phyloP scores from a whole-genome alignment of 2,329 filamentous ascomycete genomes.

The Stachybotrys echinatus region DNA sequence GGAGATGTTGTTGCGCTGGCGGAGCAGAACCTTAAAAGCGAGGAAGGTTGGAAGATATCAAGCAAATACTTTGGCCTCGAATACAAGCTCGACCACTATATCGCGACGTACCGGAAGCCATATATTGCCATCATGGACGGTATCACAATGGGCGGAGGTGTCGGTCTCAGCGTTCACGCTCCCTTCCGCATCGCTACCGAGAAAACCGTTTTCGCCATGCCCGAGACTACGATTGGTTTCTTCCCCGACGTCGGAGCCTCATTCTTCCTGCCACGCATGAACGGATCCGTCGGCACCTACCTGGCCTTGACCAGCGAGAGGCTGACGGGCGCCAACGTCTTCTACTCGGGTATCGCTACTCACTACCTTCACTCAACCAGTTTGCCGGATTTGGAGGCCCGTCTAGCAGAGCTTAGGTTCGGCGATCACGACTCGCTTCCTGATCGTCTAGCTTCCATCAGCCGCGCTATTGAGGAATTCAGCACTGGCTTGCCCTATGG shows the following conservation, averaged over 20 bases:
- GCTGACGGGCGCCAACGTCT: conserved; percentile 76
- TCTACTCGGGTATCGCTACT: conserved; percentile 88
- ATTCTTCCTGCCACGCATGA: conserved; percentile 89
- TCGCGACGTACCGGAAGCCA: conserved; percentile 89
- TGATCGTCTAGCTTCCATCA: conserved; percentile 66
- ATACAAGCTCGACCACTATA: conserved; percentile 93
- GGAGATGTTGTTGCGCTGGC: conserved; percentile 85
- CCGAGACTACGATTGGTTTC: conserved; percentile 96
- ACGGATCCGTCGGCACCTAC: conserved; percentile 84
- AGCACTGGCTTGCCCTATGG: conserved; percentile 76
- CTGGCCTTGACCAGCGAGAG: conserved; percentile 86
- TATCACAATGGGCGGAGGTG: conserved; percentile 96
- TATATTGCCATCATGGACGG: conserved; percentile 96
- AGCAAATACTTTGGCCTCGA: conserved; percentile 87
- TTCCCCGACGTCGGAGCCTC: conserved; percentile 97
- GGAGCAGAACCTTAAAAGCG: conserved; percentile 60
- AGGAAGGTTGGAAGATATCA: conserved; percentile 68
- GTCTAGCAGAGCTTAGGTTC: conserved; percentile 86
- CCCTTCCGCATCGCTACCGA: conserved; percentile 97
- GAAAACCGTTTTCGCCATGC: conserved; percentile 94
- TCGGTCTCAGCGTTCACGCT: conserved; percentile 89
- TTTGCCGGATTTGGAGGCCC: conserved; percentile 73
- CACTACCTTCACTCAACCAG: conserved; percentile 93
- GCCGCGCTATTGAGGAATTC: conserved; percentile 88
- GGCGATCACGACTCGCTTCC: conserved; percentile 63